Conservation (phyloP, 2,329 filamentous ascomycete genomes). For the Fusarium napiforme region DNA sequence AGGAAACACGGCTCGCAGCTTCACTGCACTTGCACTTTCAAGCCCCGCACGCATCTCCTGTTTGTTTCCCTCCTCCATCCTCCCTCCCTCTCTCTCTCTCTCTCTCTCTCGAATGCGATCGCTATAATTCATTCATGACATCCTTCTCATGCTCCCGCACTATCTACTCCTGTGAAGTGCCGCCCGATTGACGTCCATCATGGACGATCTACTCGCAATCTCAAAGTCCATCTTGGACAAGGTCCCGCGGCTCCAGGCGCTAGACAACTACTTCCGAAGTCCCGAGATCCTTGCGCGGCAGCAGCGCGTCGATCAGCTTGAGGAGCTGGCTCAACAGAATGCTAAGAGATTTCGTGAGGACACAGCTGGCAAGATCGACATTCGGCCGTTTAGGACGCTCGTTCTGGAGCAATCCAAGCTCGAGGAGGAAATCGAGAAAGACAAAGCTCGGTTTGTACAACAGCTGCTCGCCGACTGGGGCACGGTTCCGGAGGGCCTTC, state of each 20-base stretch:
- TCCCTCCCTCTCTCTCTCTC: not conserved
- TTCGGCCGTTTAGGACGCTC: not conserved
- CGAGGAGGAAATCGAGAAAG: not conserved
- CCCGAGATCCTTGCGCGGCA: not conserved
- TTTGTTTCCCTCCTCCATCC: not conserved
- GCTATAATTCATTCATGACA: not conserved
- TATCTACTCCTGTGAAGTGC: not conserved
- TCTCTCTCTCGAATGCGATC: not conserved
- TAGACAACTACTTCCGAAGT: not conserved
- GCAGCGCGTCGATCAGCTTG: not conserved
- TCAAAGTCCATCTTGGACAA: not conserved
- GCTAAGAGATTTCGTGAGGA: not conserved
- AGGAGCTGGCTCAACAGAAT: not conserved
- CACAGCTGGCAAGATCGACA: not conserved
- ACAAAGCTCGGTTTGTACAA: not conserved
- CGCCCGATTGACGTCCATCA: not conserved
- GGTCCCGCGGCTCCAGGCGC: slow-evolving; percentile 44
- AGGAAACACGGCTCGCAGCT: not conserved
- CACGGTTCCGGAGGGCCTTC: not conserved
- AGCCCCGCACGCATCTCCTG: not conserved
- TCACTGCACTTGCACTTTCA: not conserved
- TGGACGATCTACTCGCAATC: not conserved
- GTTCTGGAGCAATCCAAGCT: not conserved
- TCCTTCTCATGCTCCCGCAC: not conserved
- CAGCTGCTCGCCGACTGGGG: not conserved